Evolutionary conservation across 148 eudicot species (phyloP), one percentile per base, ranked within the genome.

Genomic region (Polygonum aviculare): DNA sequence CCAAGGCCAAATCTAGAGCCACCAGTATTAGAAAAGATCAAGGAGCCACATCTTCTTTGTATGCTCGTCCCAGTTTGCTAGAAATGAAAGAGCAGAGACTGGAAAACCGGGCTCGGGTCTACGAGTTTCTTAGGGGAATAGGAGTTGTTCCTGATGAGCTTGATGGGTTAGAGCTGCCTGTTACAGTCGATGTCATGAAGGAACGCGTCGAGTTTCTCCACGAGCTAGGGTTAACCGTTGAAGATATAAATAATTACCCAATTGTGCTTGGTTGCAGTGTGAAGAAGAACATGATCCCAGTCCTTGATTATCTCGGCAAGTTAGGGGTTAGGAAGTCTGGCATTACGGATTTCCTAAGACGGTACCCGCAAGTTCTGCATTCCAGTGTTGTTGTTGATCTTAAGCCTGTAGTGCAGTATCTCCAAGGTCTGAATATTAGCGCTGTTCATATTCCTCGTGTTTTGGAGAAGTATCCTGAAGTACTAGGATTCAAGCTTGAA

Each of bases 251-350:
- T 79, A 90, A 87, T 76, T 96, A 96, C 78, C 99, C 99, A 12
- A 97, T 96, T 75, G 94, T 96, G 81, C 98, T 93, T 81, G 99
- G 99, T 47, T 96, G 98, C 82, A 96, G 99, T 82, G 98, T 96
- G 67, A 96, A 93, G 89, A 96, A 93, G 84, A 96, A 96, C 79
- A 91, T 96, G 99, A 78, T 96, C 36, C 98, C 99, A 2, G 99
- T 96, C 57, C 93, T 96, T 48, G 99, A 93, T 87, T 96, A 93
- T 80, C 93, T 96, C n/a, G 99, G 97, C 6, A 96, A 89, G 82
- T 75, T 96, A 78, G 99, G 99, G 44, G 90, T 96, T 78, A 81
- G 89, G 39, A 91, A 90, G 81, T 82, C 99, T 21, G 83, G 91
- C 73, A 79, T 93, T 51, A 91, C 97, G 2, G 94, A 91, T 11